Evolutionary conservation across 371 early-diverging fungal genomes (phyloP).

Genomic region (Mortierella sp.): DNA sequence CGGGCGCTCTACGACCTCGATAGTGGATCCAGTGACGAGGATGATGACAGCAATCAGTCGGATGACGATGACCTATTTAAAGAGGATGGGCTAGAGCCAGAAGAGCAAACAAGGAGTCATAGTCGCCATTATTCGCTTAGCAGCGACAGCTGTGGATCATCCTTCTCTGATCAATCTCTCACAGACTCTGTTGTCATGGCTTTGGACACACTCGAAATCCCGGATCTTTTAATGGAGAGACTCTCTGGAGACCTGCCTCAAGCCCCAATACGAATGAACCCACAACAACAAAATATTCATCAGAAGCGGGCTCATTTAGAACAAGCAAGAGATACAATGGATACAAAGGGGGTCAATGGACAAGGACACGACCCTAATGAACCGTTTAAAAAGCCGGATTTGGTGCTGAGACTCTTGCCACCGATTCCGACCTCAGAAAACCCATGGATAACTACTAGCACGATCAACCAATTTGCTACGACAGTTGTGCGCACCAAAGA

Average conservation of each 20-base stretch:
- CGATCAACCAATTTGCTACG: neutral
- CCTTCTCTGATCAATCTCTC: conserved; percentile 20
- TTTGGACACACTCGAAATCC: conserved; percentile 44
- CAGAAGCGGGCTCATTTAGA: too few relatives aligned
- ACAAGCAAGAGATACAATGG: too few relatives aligned
- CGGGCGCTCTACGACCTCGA: conserved; percentile 9
- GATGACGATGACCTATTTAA: conserved; percentile 6
- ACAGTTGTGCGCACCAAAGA: neutral
- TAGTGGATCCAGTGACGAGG: conserved; percentile 12
- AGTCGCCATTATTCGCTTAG: conserved; percentile 14
- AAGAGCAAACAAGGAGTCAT: too few relatives aligned
- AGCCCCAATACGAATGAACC: too few relatives aligned
- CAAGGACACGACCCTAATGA: too few relatives aligned
- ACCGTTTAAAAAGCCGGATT: conserved; percentile 5
- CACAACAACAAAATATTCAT: too few relatives aligned
- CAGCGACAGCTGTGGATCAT: conserved; percentile 32
- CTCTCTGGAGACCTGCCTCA: neutral
- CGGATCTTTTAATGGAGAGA: conserved; percentile 11
- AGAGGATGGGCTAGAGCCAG: neutral
- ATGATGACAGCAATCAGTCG: too few relatives aligned
- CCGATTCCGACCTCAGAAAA: conserved; percentile 36
- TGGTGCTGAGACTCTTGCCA: conserved; percentile 33
- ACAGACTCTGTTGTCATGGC: conserved; percentile 43
- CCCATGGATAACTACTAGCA: conserved; percentile 19
- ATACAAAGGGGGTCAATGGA: too few relatives aligned